A percentile compares a stretch with the other conserved stretches of the same genome.
phyloP scores from a whole-genome alignment of 208 protist genomes.

The Jaenimonas drosophilae region DNA sequence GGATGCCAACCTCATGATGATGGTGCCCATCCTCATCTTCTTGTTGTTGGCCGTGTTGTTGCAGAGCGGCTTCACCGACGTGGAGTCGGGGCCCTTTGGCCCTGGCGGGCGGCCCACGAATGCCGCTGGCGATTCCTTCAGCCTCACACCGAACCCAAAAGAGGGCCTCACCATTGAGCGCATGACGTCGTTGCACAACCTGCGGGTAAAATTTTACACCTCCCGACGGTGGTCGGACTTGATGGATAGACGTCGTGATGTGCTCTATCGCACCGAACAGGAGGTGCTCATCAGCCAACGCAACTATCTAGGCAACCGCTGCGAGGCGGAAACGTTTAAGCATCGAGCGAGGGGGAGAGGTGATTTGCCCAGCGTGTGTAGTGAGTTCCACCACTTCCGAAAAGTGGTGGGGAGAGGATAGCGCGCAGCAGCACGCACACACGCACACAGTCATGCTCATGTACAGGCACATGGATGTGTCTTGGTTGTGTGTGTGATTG shows the following conservation, averaged over 20 bases:
- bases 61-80: constrained; percentile 43
- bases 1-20: constrained; percentile 43
- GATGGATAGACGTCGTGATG: constrained; percentile 28
- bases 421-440: background rate
- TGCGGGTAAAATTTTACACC: constrained; percentile 65
- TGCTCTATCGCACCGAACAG: constrained; percentile 28
- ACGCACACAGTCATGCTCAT: background rate
- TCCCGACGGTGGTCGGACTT: constrained; percentile 34
- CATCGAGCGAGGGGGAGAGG: constrained; percentile 47
- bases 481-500: no score
- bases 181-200: constrained; percentile 37
- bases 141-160: constrained; percentile 43
- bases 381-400: constrained; percentile 37
- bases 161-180: constrained; percentile 37
- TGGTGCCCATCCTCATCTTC: constrained; percentile 59
- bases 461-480: background rate
- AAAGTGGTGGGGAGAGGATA: constrained; percentile 19
- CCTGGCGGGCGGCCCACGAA: constrained; percentile 4
- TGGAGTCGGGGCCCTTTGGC: constrained; percentile 18
- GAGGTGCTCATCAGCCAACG: constrained; percentile 58
- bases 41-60: constrained; percentile 63
- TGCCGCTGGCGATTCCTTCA: constrained; percentile 20
- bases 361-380: constrained; percentile 48
- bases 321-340: constrained; percentile 69
- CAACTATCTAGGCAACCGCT: constrained; percentile 57